These are phyloP conservation scores for Zygosaccharomyces bisporus DNA, from an alignment of 805 yeast genomes.

Conservation along the genomic window DNA sequence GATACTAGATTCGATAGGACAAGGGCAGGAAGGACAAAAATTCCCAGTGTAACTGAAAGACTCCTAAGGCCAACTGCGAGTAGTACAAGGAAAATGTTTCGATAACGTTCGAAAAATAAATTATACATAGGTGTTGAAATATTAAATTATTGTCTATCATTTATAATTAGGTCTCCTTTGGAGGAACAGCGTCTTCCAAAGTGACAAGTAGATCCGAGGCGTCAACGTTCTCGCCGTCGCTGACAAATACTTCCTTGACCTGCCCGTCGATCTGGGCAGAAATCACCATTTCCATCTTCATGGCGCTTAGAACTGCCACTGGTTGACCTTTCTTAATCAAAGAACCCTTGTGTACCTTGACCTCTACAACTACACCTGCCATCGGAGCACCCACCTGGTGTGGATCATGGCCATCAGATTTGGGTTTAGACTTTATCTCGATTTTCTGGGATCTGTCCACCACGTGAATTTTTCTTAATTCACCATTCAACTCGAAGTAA, in stretches of 20 bases:
- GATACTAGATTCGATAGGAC: constrained; percentile 8
- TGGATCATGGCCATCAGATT: constrained; percentile 84
- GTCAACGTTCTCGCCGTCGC: constrained; percentile 93
- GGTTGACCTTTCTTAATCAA: constrained; percentile 97
- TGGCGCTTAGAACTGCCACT: constrained; percentile 87
- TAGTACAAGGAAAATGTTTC: constrained; percentile 28
- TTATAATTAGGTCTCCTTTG: constrained; percentile 17
- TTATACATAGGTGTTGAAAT: constrained; percentile 4
- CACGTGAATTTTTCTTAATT: constrained; percentile 90
- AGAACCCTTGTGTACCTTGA: constrained; percentile 81
- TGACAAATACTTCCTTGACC: constrained; percentile 69
- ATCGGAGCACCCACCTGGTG: constrained; percentile 97
- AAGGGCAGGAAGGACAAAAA: constrained; percentile 16
- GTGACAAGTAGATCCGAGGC: constrained; percentile 82
- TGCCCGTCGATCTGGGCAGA: constrained; percentile 87
- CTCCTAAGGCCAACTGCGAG: constrained; percentile 27
- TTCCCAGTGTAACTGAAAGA: constrained; percentile 25
- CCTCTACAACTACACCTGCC: constrained; percentile 98
- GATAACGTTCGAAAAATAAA: constrained; percentile 8
- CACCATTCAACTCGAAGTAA: constrained; percentile 97
- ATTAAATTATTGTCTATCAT: constrained; percentile 2
- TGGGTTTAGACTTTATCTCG: constrained; percentile 80
- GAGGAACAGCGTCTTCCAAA: constrained; percentile 38
- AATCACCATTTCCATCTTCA: constrained; percentile 99
- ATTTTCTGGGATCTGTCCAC: constrained; percentile 84